Conservation (phyloP, 2,329 filamentous ascomycete species). For the Penicillium occitanis region DNA sequence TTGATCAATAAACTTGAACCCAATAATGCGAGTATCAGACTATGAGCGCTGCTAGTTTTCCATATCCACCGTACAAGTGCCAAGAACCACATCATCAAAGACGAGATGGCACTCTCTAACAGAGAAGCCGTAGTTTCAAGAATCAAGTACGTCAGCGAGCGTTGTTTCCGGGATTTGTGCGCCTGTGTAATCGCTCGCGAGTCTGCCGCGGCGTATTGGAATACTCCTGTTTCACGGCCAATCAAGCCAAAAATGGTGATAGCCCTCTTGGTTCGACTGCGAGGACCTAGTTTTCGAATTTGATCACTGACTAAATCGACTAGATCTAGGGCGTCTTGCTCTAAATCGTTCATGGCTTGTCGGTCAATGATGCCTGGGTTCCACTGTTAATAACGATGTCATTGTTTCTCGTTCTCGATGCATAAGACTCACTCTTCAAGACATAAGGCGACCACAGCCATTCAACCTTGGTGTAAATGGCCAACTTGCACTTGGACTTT, state of each 20-base stretch:
- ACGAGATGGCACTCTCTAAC: slow-evolving; percentile 70
- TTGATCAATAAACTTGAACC: slow-evolving; percentile 70
- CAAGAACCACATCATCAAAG: slow-evolving; percentile 74
- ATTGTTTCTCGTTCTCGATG: not conserved
- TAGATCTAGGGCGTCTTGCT: slow-evolving; percentile 50
- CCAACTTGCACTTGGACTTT: slow-evolving; percentile 89
- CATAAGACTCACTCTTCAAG: slow-evolving; percentile 41
- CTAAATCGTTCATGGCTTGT: slow-evolving; percentile 69
- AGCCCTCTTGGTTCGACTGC: slow-evolving; percentile 50
- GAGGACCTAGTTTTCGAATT: slow-evolving; percentile 47
- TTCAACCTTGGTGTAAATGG: slow-evolving; percentile 82
- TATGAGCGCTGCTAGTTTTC: slow-evolving; percentile 69
- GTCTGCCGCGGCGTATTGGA: slow-evolving; percentile 39
- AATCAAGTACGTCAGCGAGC: slow-evolving; percentile 67
- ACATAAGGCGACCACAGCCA: slow-evolving; percentile 69
- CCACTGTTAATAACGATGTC: not conserved
- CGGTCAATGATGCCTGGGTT: slow-evolving; percentile 54
- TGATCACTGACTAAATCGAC: slow-evolving; percentile 53
- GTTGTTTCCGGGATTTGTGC: slow-evolving; percentile 60
- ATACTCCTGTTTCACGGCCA: slow-evolving; percentile 44
- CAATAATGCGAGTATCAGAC: slow-evolving; percentile 69
- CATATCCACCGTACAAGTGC: slow-evolving; percentile 65
- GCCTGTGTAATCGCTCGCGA: slow-evolving; percentile 32
- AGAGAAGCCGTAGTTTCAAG: slow-evolving; percentile 72
- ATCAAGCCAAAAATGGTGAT: slow-evolving; percentile 51